A percentile compares a stretch with the other conserved stretches of the same genome.
Conservation (phyloP, 73 alveolate species). For the Urostyla sp. region DNA sequence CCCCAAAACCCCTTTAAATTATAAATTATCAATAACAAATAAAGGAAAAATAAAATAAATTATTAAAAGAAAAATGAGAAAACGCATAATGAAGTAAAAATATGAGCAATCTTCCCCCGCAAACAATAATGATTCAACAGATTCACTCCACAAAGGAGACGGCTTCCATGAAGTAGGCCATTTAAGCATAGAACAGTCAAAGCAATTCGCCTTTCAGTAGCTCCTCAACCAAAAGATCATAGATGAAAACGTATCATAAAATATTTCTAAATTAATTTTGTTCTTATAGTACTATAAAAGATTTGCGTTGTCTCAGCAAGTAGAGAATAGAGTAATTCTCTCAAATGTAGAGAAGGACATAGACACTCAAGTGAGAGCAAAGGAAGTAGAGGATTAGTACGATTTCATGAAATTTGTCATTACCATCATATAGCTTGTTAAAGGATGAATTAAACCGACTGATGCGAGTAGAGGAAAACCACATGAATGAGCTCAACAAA, state of each 20-base stretch:
- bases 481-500: constrained; percentile 8
- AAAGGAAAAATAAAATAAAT: too few relatives aligned
- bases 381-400: constrained; percentile 21
- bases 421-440: background rate
- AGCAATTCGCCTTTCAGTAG: constrained; percentile 5
- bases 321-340: constrained; percentile 16
- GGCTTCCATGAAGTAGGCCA: too few relatives aligned
- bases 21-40: too few relatives aligned
- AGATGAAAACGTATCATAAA: constrained; percentile 24
- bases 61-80: too few relatives aligned
- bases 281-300: constrained; percentile 21
- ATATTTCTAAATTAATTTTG: background rate
- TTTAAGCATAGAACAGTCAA: constrained; percentile 24
- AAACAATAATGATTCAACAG: too few relatives aligned
- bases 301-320: constrained; percentile 11
- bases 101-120: too few relatives aligned
- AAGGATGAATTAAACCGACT: background rate
- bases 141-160: too few relatives aligned
- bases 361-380: background rate
- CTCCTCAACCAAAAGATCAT: constrained; percentile 9
- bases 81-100: too few relatives aligned
- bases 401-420: background rate
- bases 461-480: constrained; percentile 35
- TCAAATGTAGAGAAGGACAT: constrained; percentile 17
- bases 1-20: too few relatives aligned